Evolutionary conservation across 2,329 filamentous ascomycete genomes (phyloP).

Genomic region (Thelonectria blattea): DNA sequence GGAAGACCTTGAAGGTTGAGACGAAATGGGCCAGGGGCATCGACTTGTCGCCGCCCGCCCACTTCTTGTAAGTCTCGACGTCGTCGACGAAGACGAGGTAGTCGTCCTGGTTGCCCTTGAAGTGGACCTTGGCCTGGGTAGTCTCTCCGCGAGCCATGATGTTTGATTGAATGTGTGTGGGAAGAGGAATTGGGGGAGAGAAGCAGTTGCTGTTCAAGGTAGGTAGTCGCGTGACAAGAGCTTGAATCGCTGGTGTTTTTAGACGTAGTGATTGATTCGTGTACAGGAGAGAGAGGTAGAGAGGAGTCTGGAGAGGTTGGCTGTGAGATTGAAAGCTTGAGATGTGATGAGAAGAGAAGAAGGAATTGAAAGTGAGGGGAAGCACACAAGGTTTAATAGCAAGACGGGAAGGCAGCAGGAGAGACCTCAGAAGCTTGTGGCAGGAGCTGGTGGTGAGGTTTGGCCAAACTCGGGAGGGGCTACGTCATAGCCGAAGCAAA

Average conservation of each 20-base stretch:
- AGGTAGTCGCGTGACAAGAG: background rate
- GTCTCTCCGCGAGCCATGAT: slow-evolving; percentile 75
- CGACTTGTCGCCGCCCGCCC: slow-evolving; percentile 75
- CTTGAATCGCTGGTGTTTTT: background rate
- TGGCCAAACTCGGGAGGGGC: slow-evolving; percentile 31
- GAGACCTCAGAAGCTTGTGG: slow-evolving; percentile 30
- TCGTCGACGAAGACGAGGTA: slow-evolving; percentile 67
- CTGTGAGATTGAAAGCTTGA: slow-evolving; percentile 7
- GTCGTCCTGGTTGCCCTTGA: slow-evolving; percentile 72
- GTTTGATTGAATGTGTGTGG: slow-evolving; percentile 15
- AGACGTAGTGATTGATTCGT: background rate
- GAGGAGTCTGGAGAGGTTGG: slow-evolving; percentile 5
- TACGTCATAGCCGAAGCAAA: slow-evolving; percentile 33
- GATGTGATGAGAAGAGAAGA: slow-evolving; percentile 26
- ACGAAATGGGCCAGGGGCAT: slow-evolving; percentile 85
- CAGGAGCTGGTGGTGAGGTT: background rate
- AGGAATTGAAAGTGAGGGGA: slow-evolving; percentile 20
- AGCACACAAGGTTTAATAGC: slow-evolving; percentile 34
- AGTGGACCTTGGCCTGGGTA: slow-evolving; percentile 79
- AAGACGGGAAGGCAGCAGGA: slow-evolving; percentile 27
- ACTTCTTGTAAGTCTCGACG: slow-evolving; percentile 72
- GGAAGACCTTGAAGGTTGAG: slow-evolving; percentile 86
- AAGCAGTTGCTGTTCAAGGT: background rate
- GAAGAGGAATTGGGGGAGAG: background rate
- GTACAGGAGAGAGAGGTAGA: background rate